A percentile compares a stretch with the other conserved stretches of the same genome.
phyloP scores from a whole-genome alignment of 2,329 filamentous ascomycete species.

The Fusarium oxysporum region DNA sequence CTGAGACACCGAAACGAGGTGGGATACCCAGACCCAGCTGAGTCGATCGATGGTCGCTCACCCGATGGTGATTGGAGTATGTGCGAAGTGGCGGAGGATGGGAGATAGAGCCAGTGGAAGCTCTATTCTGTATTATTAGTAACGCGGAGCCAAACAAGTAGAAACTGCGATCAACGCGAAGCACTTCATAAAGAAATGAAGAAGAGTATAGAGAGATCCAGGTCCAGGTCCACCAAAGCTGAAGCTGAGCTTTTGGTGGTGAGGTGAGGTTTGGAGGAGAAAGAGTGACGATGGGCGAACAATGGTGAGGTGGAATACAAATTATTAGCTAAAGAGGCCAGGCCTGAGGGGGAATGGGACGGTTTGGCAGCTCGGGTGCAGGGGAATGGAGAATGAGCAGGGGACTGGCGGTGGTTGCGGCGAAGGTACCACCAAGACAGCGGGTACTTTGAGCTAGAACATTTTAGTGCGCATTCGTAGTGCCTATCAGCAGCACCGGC shows the following conservation, averaged over 20 bases:
- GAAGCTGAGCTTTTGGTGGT: slow-evolving; percentile 8
- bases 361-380: slow-evolving; percentile 44
- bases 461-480: slow-evolving; percentile 11
- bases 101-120: slow-evolving; percentile 2
- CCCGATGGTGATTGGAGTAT: slow-evolving; percentile 21
- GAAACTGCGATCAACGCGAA: slow-evolving; percentile 45
- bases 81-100: slow-evolving; percentile 5
- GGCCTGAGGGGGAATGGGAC: slow-evolving; percentile 35
- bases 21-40: slow-evolving; percentile 41
- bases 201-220: slow-evolving; percentile 17
- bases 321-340: slow-evolving; percentile 30
- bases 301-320: slow-evolving; percentile 30
- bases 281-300: slow-evolving; percentile 31
- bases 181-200: slow-evolving; percentile 35
- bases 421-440: slow-evolving; percentile 28
- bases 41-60: slow-evolving; percentile 32
- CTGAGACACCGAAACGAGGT: slow-evolving; percentile 39
- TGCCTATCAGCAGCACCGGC: neutral
- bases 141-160: slow-evolving; percentile 23
- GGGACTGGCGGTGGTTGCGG: slow-evolving; percentile 35
- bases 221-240: slow-evolving; percentile 20
- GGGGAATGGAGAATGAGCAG: slow-evolving; percentile 32
- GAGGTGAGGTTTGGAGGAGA: slow-evolving; percentile 27
- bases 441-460: slow-evolving; percentile 28
- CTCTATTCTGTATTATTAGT: slow-evolving; percentile 41